These are phyloP conservation scores for Cystofilobasidium bisporidii DNA, from an alignment of 768 basidiomycete genomes.

Conservation along the genomic window DNA sequence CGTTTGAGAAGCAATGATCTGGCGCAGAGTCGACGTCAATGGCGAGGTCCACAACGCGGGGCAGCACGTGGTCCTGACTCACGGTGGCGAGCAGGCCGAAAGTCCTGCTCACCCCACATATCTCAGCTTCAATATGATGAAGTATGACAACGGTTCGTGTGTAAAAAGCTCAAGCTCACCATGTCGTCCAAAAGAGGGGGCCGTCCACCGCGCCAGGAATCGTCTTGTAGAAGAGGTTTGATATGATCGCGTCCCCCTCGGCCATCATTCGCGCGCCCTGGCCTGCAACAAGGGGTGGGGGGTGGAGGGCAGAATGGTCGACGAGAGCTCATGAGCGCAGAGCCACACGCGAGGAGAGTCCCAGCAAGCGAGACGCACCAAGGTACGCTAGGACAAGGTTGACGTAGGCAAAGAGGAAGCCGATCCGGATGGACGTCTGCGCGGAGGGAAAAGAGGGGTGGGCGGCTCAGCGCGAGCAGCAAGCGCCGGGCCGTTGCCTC, in stretches of 20 bases:
- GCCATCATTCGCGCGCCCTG: constrained; percentile 42
- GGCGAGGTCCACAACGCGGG: background rate
- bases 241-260: constrained; percentile 47
- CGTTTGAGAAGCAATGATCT: constrained; percentile 58
- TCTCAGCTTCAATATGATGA: too few species aligned
- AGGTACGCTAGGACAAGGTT: constrained; percentile 57
- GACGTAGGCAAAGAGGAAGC: constrained; percentile 48
- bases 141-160: too few species aligned
- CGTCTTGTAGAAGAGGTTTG: constrained; percentile 54
- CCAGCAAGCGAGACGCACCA: constrained; percentile 38
- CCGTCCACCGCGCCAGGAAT: constrained; percentile 54
- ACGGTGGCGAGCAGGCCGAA: constrained; percentile 46
- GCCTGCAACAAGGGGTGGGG: background rate
- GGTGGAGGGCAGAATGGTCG: background rate
- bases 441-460: background rate
- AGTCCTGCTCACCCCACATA: too few species aligned
- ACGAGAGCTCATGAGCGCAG: too few species aligned
- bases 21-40: background rate
- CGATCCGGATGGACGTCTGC: constrained; percentile 8
- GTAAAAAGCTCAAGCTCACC: constrained; percentile 33
- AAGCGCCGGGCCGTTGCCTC: too few species aligned
- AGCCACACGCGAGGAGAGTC: too few species aligned
- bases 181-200: constrained; percentile 55
- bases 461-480: background rate
- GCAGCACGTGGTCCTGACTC: too few species aligned